Percentiles rank a stretch among this genome's conserved stretches.
Evolutionary conservation across 148 eudicot species (phyloP).

Genomic region (Diospyros kaki): DNA sequence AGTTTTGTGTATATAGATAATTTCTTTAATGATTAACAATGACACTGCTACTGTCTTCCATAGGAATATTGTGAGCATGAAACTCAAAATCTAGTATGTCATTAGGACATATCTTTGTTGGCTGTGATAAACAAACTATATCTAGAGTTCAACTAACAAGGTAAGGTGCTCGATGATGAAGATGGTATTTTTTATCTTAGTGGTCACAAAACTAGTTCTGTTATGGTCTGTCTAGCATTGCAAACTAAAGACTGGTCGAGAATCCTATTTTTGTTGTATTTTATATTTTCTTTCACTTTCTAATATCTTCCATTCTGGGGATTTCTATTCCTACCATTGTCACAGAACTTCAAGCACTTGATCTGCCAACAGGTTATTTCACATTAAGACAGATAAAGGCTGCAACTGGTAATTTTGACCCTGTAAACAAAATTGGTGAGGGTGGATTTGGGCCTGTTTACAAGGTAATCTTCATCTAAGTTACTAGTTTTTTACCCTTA

Average conservation of each 20-base stretch:
- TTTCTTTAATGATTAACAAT: background rate
- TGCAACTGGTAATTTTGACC: slow-evolving; percentile 51
- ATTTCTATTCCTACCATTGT: slow-evolving; percentile 3
- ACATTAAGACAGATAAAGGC: slow-evolving; percentile 58
- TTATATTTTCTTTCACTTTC: background rate
- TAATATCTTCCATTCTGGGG: background rate
- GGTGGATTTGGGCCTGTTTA: no score
- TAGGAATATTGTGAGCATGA: background rate
- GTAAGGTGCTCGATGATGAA: no score
- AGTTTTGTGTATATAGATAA: no score
- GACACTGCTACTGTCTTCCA: background rate
- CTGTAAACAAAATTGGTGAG: background rate
- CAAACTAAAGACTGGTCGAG: no score
- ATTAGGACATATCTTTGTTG: no score
- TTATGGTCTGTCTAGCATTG: no score
- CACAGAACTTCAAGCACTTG: slow-evolving; percentile 49
- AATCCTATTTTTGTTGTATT: no score
- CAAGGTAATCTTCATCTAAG: background rate
- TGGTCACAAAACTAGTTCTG: no score
- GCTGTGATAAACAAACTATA: no score
- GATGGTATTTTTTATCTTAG: no score
- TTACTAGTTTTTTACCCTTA: background rate
- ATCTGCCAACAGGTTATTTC: slow-evolving; percentile 45
- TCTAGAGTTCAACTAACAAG: no score
- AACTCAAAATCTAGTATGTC: background rate